Conservation (phyloP, 805 yeast genomes). For the Sugiyamaella lignohabitans region DNA sequence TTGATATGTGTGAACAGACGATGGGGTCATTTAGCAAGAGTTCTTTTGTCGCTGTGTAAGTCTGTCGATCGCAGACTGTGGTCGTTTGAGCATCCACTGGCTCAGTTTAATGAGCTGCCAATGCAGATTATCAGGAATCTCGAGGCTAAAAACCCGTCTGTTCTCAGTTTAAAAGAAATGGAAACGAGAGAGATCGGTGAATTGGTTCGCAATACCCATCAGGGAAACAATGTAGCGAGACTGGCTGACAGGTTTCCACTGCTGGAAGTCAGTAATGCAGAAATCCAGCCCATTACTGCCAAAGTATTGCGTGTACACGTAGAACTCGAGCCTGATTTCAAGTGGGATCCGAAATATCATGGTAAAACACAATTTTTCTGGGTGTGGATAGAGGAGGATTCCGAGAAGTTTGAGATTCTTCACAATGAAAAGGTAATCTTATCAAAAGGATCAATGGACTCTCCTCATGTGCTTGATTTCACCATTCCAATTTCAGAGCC, state of each 20-base stretch:
- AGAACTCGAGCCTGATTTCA: slow-evolving; percentile 63
- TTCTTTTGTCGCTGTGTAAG: slow-evolving; percentile 75
- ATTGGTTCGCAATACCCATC: slow-evolving; percentile 69
- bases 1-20: slow-evolving; percentile 79
- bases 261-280: slow-evolving; percentile 59
- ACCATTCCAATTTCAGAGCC: slow-evolving; percentile 85
- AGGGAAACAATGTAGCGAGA: slow-evolving; percentile 60
- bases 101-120: slow-evolving; percentile 72
- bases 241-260: slow-evolving; percentile 69
- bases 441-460: slow-evolving; percentile 47
- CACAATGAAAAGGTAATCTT: slow-evolving; percentile 79
- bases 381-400: slow-evolving; percentile 88
- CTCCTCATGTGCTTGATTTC: slow-evolving; percentile 71
- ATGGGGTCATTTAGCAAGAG: slow-evolving; percentile 79
- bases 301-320: slow-evolving; percentile 80
- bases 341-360: slow-evolving; percentile 78
- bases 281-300: slow-evolving; percentile 80
- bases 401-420: slow-evolving; percentile 62
- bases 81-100: slow-evolving; percentile 85
- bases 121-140: slow-evolving; percentile 52
- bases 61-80: slow-evolving; percentile 79
- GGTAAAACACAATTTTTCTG: slow-evolving; percentile 84
- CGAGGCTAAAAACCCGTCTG: slow-evolving; percentile 41
- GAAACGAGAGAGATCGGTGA: slow-evolving; percentile 77
- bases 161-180: slow-evolving; percentile 70